A percentile compares a stretch with the other conserved stretches of the same genome.
These are phyloP conservation scores for Chrysosphaeria jannelii DNA, from an alignment of 2,329 filamentous ascomycete species.

Conservation along the genomic window DNA sequence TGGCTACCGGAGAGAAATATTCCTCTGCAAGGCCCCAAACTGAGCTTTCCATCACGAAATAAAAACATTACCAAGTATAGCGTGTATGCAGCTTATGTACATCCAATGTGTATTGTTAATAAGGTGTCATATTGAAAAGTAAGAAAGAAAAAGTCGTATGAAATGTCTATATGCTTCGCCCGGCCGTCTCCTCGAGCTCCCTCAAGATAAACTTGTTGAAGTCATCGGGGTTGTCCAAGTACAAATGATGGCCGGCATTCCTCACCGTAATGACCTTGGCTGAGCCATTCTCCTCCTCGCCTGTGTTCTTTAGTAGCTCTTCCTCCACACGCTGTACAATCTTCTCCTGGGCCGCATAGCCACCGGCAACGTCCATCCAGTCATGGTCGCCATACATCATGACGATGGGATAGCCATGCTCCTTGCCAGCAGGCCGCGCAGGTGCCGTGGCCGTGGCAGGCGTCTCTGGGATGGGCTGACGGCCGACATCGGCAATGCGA, in stretches of 20 bases:
- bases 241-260: conserved; percentile 27
- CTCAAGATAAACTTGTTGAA: conserved; percentile 22
- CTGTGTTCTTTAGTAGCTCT: conserved; percentile 26
- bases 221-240: conserved; percentile 25
- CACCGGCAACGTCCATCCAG: conserved; percentile 92
- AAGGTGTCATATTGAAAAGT: too few species aligned
- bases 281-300: conserved; percentile 56
- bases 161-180: too few species aligned
- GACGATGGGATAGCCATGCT: conserved; percentile 51
- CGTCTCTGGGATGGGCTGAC: conserved; percentile 22
- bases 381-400: conserved; percentile 95
- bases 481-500: conserved; percentile 58
- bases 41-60: too few species aligned
- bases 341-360: conserved; percentile 50
- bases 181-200: conserved; percentile 14
- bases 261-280: conserved; percentile 55
- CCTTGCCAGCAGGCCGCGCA: conserved; percentile 9
- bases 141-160: too few species aligned
- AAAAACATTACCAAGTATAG: too few species aligned
- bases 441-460: conserved; percentile 5
- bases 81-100: too few species aligned
- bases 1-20: too few species aligned
- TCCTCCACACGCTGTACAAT: conserved; percentile 35
- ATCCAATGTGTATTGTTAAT: too few species aligned
- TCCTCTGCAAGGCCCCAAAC: too few species aligned